Conservation (phyloP, 805 yeast genomes). For the Millerozyma miso region DNA sequence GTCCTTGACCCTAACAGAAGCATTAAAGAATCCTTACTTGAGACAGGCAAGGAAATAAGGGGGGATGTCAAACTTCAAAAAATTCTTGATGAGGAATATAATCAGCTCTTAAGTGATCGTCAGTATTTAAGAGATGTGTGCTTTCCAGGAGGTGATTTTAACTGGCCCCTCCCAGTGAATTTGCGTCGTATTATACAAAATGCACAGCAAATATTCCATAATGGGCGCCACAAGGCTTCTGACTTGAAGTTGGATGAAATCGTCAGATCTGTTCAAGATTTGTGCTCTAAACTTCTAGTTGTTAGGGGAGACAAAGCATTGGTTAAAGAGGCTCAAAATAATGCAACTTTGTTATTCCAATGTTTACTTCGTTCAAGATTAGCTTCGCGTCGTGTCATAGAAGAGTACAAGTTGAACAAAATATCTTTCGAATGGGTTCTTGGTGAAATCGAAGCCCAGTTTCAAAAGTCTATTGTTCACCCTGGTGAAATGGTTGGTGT, state of each 20-base stretch:
- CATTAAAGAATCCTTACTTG: constrained; percentile 69
- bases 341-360: constrained; percentile 87
- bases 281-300: constrained; percentile 66
- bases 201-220: constrained; percentile 94
- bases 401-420: constrained; percentile 80
- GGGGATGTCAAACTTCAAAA: constrained; percentile 86
- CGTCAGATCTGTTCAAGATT: constrained; percentile 62
- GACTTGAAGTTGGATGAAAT: constrained; percentile 84
- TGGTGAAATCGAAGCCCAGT: constrained; percentile 92
- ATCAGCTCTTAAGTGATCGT: constrained; percentile 76
- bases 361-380: constrained; percentile 89
- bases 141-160: constrained; percentile 89
- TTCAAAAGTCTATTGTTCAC: constrained; percentile 84
- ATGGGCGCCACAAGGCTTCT: constrained; percentile 85
- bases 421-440: constrained; percentile 93
- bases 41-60: constrained; percentile 83
- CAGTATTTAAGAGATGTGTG: constrained; percentile 69
- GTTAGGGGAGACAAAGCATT: constrained; percentile 78
- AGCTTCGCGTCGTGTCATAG: constrained; percentile 85
- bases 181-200: constrained; percentile 94
- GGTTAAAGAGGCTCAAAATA: constrained; percentile 80
- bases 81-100: constrained; percentile 77
- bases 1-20: constrained; percentile 63
- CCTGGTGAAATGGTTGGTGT: constrained; percentile 99
- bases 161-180: constrained; percentile 98